These are phyloP conservation scores for Hypoxylon cercidicola DNA, from an alignment of 495 filamentous ascomycete genomes.

Conservation along the genomic window DNA sequence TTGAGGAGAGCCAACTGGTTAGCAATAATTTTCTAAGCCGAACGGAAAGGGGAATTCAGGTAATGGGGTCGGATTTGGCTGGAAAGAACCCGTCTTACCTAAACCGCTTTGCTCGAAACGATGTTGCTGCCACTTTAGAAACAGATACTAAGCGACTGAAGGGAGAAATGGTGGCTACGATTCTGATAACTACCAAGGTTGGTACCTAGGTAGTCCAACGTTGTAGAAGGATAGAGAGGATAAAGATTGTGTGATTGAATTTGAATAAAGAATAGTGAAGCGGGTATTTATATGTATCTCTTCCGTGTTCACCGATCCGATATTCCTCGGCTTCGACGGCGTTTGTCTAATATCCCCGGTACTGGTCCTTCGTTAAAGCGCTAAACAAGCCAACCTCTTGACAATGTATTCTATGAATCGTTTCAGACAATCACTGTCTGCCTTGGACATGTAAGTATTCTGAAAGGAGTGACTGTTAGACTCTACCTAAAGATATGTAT, in stretches of 20 bases:
- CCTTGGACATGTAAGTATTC: too few relatives aligned
- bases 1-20: slow-evolving; percentile 7
- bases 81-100: slow-evolving; percentile 3
- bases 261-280: background rate
- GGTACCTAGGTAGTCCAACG: background rate
- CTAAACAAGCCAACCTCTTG: background rate
- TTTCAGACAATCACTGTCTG: background rate
- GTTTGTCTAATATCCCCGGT: background rate
- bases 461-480: too few relatives aligned
- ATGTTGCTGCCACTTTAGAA: background rate
- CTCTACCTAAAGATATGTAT: too few relatives aligned
- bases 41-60: background rate
- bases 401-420: background rate
- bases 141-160: background rate
- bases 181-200: background rate
- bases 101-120: background rate
- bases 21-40: background rate
- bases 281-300: too few relatives aligned
- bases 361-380: background rate
- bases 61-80: background rate
- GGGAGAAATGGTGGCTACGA: background rate
- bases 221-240: background rate
- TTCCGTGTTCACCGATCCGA: too few relatives aligned
- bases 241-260: too few relatives aligned
- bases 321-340: background rate